Conservation (phyloP, 2,329 filamentous ascomycete species). For the Alternaria panax region DNA sequence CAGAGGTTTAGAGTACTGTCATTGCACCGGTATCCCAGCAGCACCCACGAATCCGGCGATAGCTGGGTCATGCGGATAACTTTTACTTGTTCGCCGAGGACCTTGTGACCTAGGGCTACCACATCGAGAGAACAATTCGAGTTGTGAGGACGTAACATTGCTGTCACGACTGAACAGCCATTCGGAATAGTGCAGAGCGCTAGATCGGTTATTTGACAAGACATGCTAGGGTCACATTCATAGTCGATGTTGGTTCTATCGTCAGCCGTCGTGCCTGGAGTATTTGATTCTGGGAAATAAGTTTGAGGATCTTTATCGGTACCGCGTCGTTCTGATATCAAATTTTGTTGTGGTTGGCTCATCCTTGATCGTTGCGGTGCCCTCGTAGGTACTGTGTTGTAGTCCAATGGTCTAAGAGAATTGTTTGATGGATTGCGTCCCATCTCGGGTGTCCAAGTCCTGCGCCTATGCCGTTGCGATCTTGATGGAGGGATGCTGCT, state of each 20-base stretch:
- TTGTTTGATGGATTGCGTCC: slow-evolving; percentile 5
- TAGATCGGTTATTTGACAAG: slow-evolving; percentile 6
- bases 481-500: not conserved
- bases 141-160: not conserved
- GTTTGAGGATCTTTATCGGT: not conserved
- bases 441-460: not conserved
- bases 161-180: not conserved
- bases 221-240: not conserved
- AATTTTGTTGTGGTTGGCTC: slow-evolving; percentile 1
- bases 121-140: not conserved
- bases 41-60: not conserved
- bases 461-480: not conserved
- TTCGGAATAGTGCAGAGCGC: slow-evolving; percentile 5
- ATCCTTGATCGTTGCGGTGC: not conserved
- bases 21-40: slow-evolving; percentile 4
- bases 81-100: slow-evolving; percentile 5
- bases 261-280: not conserved
- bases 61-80: slow-evolving; percentile 4
- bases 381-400: slow-evolving; percentile 3
- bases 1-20: not conserved
- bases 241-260: not conserved
- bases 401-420: slow-evolving; percentile 9
- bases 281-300: not conserved
- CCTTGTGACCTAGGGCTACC: not conserved
- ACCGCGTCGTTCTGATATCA: not conserved